Conservation (phyloP, 805 yeast genomes). For the Yarrowia osloensis region DNA sequence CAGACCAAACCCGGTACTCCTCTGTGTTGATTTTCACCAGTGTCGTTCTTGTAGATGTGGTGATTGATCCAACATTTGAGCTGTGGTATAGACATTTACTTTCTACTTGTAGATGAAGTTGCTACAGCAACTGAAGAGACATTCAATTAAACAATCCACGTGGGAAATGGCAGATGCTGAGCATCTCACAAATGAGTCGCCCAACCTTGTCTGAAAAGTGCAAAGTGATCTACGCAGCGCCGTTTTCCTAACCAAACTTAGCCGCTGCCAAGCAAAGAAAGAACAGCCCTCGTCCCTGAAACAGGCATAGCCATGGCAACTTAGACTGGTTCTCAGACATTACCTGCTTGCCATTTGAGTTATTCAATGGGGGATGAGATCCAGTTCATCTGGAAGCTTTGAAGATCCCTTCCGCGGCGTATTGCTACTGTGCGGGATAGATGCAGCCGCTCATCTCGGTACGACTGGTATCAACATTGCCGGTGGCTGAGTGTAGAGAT, state of each 20-base stretch:
- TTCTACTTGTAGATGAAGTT: too few species aligned
- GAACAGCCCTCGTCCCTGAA: background rate
- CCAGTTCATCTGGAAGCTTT: background rate
- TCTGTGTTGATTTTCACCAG: too few species aligned
- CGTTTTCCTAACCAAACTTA: slow-evolving; percentile 4
- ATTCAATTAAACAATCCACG: background rate
- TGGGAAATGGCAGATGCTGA: background rate
- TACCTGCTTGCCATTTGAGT: background rate
- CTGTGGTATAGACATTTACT: too few species aligned
- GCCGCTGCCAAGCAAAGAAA: background rate
- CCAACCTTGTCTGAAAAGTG: background rate
- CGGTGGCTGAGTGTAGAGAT: background rate
- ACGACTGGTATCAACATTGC: too few species aligned
- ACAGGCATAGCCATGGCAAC: background rate
- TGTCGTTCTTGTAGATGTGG: too few species aligned
- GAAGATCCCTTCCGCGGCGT: background rate
- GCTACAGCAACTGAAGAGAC: background rate
- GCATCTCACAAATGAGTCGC: background rate
- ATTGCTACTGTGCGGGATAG: too few species aligned
- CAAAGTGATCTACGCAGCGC: background rate
- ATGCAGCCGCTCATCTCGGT: too few species aligned
- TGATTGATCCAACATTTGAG: too few species aligned
- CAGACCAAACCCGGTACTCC: too few species aligned
- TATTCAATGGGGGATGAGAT: background rate
- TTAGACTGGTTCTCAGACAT: background rate